phyloP scores from a whole-genome alignment of 306 rosid species.

The Vigna hirtella region DNA sequence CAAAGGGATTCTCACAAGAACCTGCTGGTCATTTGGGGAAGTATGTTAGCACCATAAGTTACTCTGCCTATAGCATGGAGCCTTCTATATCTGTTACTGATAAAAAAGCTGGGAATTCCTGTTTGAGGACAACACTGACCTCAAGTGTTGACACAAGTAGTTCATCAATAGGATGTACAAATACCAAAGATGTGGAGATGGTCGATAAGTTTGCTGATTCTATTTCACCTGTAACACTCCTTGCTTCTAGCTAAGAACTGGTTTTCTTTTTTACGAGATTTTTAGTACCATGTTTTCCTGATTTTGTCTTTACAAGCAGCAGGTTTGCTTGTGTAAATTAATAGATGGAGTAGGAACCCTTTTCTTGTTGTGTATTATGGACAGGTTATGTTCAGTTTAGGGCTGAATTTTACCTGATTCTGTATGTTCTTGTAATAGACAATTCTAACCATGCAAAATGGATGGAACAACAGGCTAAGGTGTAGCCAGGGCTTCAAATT shows the following conservation, averaged over 20 bases:
- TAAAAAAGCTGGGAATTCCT: conserved; percentile 52
- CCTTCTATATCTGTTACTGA: conserved; percentile 54
- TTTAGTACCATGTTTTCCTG: conserved; percentile 46
- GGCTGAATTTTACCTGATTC: conserved; percentile 66
- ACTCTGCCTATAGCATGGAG: conserved; percentile 52
- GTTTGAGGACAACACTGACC: conserved; percentile 43
- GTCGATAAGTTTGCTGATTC: conserved; percentile 53
- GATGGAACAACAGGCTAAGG: conserved; percentile 39
- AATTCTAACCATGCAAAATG: conserved; percentile 53
- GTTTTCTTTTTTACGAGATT: conserved; percentile 16
- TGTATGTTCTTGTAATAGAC: conserved; percentile 38
- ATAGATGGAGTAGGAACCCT: conserved; percentile 49
- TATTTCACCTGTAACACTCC: conserved; percentile 35
- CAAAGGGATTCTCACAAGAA: conserved; percentile 50
- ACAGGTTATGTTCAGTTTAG: conserved; percentile 64
- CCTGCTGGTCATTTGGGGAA: conserved; percentile 36
- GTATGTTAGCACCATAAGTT: conserved; percentile 53
- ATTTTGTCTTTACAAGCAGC: conserved; percentile 53
- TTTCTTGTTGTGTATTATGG: conserved; percentile 56
- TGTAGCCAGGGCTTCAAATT: conserved; percentile 32
- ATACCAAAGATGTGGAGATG: conserved; percentile 53
- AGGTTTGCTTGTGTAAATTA: conserved; percentile 62
- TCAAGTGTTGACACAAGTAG: conserved; percentile 46
- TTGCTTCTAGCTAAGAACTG: conserved; percentile 51
- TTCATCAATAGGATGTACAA: conserved; percentile 52